phyloP scores from a whole-genome alignment of 768 basidiomycete genomes.

The Stropharia rugosoannulata region DNA sequence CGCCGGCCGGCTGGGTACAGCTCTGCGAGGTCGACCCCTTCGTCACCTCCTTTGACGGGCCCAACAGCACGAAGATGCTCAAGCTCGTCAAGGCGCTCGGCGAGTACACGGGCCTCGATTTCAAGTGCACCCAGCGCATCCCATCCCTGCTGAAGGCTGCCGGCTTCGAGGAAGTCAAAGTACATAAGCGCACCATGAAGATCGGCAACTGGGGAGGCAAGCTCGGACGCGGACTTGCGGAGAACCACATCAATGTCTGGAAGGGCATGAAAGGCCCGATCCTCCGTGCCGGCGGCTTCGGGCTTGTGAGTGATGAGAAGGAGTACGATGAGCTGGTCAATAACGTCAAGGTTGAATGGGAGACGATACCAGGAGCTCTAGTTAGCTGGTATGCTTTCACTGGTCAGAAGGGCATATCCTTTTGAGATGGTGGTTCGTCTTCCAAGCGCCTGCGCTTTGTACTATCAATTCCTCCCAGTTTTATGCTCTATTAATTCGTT shows the following conservation, averaged over 20 bases:
- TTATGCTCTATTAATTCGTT: too few species aligned
- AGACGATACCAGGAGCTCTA: slow-evolving; percentile 12
- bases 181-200: slow-evolving; percentile 8
- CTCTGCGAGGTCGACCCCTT: background rate
- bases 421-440: too few species aligned
- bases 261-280: slow-evolving; percentile 18
- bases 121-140: slow-evolving; percentile 11
- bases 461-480: too few species aligned
- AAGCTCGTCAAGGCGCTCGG: slow-evolving; percentile 9
- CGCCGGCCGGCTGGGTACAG: background rate
- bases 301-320: slow-evolving; percentile 10
- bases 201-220: slow-evolving; percentile 18
- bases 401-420: slow-evolving; percentile 6
- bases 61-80: slow-evolving; percentile 1
- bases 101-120: slow-evolving; percentile 11
- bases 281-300: slow-evolving; percentile 13
- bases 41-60: background rate
- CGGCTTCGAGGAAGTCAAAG: slow-evolving; percentile 14
- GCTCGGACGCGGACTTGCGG: slow-evolving; percentile 7
- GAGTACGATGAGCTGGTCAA: slow-evolving; percentile 13
- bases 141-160: slow-evolving; percentile 11
- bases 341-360: slow-evolving; percentile 12
- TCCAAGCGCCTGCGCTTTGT: too few species aligned
- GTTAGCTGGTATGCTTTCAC: slow-evolving; percentile 11
- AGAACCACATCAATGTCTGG: slow-evolving; percentile 16